A percentile compares a stretch with the other conserved stretches of the same genome.
Conservation (phyloP, 2,329 filamentous ascomycete genomes). For the Fusarium denticulatum region DNA sequence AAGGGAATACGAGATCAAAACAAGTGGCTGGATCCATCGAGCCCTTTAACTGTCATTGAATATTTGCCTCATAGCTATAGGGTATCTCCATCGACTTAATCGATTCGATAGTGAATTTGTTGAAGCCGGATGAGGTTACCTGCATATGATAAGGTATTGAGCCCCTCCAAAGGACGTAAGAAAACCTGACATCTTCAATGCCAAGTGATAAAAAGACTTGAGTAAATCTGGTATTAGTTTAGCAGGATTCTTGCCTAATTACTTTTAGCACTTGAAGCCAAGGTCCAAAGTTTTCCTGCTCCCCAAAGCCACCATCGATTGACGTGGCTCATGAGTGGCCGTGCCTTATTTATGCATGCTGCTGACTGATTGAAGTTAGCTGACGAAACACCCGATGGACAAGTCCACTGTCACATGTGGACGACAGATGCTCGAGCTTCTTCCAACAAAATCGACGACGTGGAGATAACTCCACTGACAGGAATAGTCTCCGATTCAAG, state of each 20-base stretch:
- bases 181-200: not conserved
- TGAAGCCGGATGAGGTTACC: not conserved
- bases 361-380: constrained; percentile 38
- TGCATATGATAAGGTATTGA: not conserved
- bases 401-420: constrained; percentile 46
- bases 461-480: constrained; percentile 34
- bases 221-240: not conserved
- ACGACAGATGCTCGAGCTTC: constrained; percentile 32
- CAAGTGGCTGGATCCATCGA: not conserved
- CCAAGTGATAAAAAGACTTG: not conserved
- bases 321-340: constrained; percentile 32
- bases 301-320: constrained; percentile 2
- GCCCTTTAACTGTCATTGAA: not conserved
- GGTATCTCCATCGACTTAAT: not conserved
- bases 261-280: not conserved
- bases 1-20: not conserved
- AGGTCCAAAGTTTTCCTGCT: not conserved
- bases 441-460: constrained; percentile 33
- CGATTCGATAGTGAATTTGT: not conserved
- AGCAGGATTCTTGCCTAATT: not conserved
- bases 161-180: not conserved
- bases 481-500: constrained; percentile 19
- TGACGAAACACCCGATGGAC: constrained; percentile 43
- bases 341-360: constrained; percentile 2
- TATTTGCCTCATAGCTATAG: not conserved